A percentile compares a stretch with the other conserved stretches of the same genome.
Evolutionary conservation across 2,329 filamentous ascomycete genomes (phyloP).

Genomic region (Podosphaera xanthii): DNA sequence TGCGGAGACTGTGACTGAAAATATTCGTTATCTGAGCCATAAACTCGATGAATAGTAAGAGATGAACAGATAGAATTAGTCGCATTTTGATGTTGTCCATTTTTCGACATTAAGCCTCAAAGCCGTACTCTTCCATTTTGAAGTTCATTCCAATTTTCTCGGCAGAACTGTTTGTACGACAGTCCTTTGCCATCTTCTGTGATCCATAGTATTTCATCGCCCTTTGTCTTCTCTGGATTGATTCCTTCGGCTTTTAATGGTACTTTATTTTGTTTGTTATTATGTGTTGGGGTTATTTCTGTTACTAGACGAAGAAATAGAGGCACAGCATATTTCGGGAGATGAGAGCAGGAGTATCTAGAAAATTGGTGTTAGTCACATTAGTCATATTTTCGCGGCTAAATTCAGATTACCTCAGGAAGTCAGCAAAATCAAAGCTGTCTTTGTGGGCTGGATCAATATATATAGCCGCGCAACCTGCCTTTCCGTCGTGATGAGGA

Average conservation of each 20-base stretch:
- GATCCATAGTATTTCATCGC: slow-evolving; percentile 28
- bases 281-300: slow-evolving; percentile 38
- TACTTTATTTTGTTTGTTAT: slow-evolving; percentile 63
- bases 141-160: slow-evolving; percentile 2
- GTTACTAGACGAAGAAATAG: slow-evolving; percentile 44
- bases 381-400: background rate
- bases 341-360: slow-evolving; percentile 28
- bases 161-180: slow-evolving; percentile 10
- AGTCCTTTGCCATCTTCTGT: slow-evolving; percentile 30
- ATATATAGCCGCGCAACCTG: slow-evolving; percentile 40
- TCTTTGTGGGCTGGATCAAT: slow-evolving; percentile 26
- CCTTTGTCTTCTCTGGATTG: slow-evolving; percentile 25
- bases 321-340: slow-evolving; percentile 56
- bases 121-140: background rate
- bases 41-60: too few relatives aligned
- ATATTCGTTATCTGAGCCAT: too few relatives aligned
- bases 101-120: background rate
- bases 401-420: slow-evolving; percentile 24
- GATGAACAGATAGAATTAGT: too few relatives aligned
- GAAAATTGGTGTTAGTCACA: slow-evolving; percentile 7
- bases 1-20: too few relatives aligned
- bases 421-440: slow-evolving; percentile 33
- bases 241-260: slow-evolving; percentile 44
- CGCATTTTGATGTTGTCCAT: too few relatives aligned
- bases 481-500: slow-evolving; percentile 43